These are phyloP conservation scores for Poa pratensis DNA, from an alignment of 176 grass and related monocot species.

Conservation along the genomic window DNA sequence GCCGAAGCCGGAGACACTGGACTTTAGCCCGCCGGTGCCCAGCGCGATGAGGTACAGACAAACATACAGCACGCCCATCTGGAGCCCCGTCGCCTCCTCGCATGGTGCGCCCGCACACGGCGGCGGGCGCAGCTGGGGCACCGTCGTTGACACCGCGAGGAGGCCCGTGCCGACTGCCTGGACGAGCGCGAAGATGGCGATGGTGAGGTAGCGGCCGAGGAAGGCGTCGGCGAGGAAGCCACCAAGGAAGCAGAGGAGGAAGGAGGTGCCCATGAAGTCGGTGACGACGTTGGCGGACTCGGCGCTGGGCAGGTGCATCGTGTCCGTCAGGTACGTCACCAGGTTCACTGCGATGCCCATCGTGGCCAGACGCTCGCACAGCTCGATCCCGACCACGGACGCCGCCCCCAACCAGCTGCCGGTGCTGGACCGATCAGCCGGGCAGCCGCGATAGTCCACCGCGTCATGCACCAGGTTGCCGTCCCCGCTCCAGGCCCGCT, in stretches of 20 bases:
- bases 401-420: conserved; percentile 80
- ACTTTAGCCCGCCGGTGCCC: conserved; percentile 13
- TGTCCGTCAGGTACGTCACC: conserved; percentile 74
- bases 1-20: conserved; percentile 24
- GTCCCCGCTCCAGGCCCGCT: conserved; percentile 10
- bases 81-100: background rate
- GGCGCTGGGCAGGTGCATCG: conserved; percentile 88
- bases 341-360: conserved; percentile 96
- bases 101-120: conserved; percentile 30
- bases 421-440: conserved; percentile 64
- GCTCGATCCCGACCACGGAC: conserved; percentile 77
- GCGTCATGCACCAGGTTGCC: conserved; percentile 56
- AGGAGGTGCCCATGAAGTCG: conserved; percentile 93
- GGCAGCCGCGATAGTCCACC: conserved; percentile 75
- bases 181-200: conserved; percentile 74
- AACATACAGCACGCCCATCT: conserved; percentile 11
- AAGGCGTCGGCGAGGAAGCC: conserved; percentile 95
- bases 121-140: conserved; percentile 70
- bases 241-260: conserved; percentile 86
- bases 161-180: conserved; percentile 74
- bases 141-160: conserved; percentile 56
- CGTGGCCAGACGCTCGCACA: conserved; percentile 84
- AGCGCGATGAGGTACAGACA: conserved; percentile 15
- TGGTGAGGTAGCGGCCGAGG: conserved; percentile 87
- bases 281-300: conserved; percentile 82